A percentile compares a stretch with the other conserved stretches of the same genome.
Evolutionary conservation across 164 flowering plant species (phyloP).

Genomic region (Vitis rupestris): DNA sequence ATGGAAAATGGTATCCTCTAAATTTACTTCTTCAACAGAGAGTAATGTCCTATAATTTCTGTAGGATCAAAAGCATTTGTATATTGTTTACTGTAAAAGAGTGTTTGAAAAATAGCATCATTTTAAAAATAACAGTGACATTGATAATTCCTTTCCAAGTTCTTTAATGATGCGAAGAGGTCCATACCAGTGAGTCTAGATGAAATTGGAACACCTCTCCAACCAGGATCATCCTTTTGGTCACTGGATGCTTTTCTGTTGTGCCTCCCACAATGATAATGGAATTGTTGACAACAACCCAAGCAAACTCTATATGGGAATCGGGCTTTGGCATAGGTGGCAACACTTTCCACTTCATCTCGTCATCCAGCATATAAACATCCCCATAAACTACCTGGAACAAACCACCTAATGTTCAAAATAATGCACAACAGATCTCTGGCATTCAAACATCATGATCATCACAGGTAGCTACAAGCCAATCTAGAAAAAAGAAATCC

Average conservation of each 20-base stretch:
- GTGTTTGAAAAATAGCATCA: not conserved
- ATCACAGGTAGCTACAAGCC: not conserved
- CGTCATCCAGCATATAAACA: slow-evolving; percentile 86
- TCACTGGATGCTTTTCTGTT: slow-evolving; percentile 87
- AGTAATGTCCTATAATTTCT: too few species aligned
- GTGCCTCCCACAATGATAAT: slow-evolving; percentile 82
- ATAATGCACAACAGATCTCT: not conserved
- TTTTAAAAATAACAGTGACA: not conserved
- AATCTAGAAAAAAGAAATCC: not conserved
- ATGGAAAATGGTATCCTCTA: too few species aligned
- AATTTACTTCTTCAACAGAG: too few species aligned
- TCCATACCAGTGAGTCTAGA: slow-evolving; percentile 58
- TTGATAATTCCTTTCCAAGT: not conserved
- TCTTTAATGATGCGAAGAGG: not conserved
- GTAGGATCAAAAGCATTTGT: too few species aligned
- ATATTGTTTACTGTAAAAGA: too few species aligned
- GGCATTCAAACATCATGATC: not conserved
- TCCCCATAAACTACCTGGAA: slow-evolving; percentile 70
- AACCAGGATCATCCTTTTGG: slow-evolving; percentile 73
- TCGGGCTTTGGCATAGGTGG: slow-evolving; percentile 93
- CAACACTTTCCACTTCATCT: slow-evolving; percentile 75
- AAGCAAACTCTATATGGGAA: slow-evolving; percentile 91
- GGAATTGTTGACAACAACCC: slow-evolving; percentile 81
- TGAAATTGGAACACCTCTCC: slow-evolving; percentile 81
- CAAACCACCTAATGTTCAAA: not conserved